Conservation (phyloP, 2,329 filamentous ascomycete genomes). For the Ophiosphaerella narmari region DNA sequence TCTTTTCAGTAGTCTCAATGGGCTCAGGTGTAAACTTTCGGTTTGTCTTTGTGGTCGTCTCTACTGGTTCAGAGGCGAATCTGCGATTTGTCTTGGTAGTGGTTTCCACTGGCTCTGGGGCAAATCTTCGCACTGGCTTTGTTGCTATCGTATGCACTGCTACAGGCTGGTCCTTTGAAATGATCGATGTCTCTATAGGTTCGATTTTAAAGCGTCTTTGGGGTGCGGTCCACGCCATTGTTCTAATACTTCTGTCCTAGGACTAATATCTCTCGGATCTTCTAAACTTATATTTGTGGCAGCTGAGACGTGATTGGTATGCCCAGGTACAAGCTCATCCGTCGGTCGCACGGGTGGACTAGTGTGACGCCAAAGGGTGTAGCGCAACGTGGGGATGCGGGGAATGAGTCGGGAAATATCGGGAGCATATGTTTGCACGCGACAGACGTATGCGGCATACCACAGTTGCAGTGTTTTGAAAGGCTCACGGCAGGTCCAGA, state of each 20-base stretch:
- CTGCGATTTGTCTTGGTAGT: conserved; percentile 45
- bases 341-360: conserved; percentile 25
- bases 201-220: conserved; percentile 46
- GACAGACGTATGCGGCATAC: conserved; percentile 4
- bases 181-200: conserved; percentile 40
- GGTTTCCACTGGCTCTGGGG: conserved; percentile 39
- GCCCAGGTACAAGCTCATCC: conserved; percentile 15
- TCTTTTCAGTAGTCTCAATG: conserved; percentile 42
- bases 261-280: conserved; percentile 7
- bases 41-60: conserved; percentile 61
- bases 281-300: conserved; percentile 8
- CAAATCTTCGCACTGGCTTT: conserved; percentile 35
- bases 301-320: conserved; percentile 21
- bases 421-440: conserved; percentile 18
- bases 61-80: conserved; percentile 64
- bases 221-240: conserved; percentile 38
- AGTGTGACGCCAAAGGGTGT: conserved; percentile 25
- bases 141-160: conserved; percentile 45
- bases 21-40: conserved; percentile 53
- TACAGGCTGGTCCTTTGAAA: conserved; percentile 69
- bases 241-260: conserved; percentile 7
- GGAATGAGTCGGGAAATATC: conserved; percentile 26
- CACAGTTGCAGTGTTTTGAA: not conserved
- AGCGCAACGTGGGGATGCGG: conserved; percentile 23
- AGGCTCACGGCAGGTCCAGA: conserved; percentile 4